phyloP scores from a whole-genome alignment of 2,329 filamentous ascomycete genomes.

The Thielaviopsis musarum region DNA sequence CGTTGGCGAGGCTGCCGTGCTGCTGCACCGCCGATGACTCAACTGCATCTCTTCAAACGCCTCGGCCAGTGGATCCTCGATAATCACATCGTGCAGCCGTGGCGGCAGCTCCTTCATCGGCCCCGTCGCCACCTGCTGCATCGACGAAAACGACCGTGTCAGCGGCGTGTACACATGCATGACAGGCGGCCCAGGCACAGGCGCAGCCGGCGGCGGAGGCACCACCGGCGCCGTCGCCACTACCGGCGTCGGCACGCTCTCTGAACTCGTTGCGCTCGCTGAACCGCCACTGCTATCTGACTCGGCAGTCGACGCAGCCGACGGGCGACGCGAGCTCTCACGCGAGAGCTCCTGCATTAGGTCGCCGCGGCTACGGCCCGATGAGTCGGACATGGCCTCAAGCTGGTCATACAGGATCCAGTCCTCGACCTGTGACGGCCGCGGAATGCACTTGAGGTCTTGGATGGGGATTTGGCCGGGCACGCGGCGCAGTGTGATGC shows the following conservation, averaged over 20 bases:
- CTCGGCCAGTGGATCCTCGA: constrained; percentile 9
- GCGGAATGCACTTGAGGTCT: constrained; percentile 28
- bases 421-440: constrained; percentile 38
- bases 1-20: neutral
- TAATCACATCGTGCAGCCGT: constrained; percentile 8
- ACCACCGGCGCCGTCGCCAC: neutral
- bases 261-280: no score
- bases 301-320: constrained; percentile 1
- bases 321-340: constrained; percentile 8
- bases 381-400: constrained; percentile 21
- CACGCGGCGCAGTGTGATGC: constrained; percentile 29
- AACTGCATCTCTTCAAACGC: constrained; percentile 3
- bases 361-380: constrained; percentile 9
- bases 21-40: constrained; percentile 1
- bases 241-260: neutral
- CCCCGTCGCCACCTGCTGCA: neutral
- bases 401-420: constrained; percentile 33
- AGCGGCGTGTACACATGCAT: neutral
- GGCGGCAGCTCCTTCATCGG: constrained; percentile 3
- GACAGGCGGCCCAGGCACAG: neutral
- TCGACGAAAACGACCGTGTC: neutral
- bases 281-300: neutral
- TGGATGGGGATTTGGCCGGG: constrained; percentile 25
- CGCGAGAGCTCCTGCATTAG: constrained; percentile 8
- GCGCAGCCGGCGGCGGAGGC: constrained; percentile 1